Percentiles rank a stretch among this genome's conserved stretches.
Conservation (phyloP, 2,329 filamentous ascomycete species). For the Aaosphaeria pasadenensis region DNA sequence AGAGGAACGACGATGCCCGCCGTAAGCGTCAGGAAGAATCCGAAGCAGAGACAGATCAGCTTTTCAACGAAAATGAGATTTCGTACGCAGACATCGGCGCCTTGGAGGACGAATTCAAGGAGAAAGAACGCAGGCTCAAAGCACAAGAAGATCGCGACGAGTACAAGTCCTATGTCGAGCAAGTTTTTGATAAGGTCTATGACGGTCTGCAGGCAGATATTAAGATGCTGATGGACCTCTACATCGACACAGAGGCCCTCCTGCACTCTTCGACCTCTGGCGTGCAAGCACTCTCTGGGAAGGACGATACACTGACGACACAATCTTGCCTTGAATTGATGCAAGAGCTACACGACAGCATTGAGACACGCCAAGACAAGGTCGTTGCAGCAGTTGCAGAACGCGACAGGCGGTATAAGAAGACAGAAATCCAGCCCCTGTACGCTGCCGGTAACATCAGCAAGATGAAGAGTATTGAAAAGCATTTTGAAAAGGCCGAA, state of each 20-base stretch:
- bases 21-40: conserved; percentile 50
- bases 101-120: conserved; percentile 55
- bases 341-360: conserved; percentile 42
- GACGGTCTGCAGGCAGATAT: conserved; percentile 50
- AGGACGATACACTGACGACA: conserved; percentile 13
- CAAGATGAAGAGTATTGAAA: conserved; percentile 48
- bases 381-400: conserved; percentile 51
- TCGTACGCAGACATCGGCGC: conserved; percentile 56
- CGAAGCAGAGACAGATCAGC: conserved; percentile 50
- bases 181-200: conserved; percentile 52
- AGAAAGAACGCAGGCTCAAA: conserved; percentile 49
- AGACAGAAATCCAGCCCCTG: conserved; percentile 51
- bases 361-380: conserved; percentile 50
- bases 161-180: conserved; percentile 48
- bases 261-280: conserved; percentile 23
- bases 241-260: conserved; percentile 33
- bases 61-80: conserved; percentile 57
- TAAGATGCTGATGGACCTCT: conserved; percentile 46
- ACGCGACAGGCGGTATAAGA: conserved; percentile 54
- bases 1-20: conserved; percentile 48
- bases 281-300: conserved; percentile 13
- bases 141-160: conserved; percentile 54
- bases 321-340: conserved; percentile 33
- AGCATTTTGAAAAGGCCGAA: conserved; percentile 48
- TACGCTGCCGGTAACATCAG: conserved; percentile 52